Percentiles rank a stretch among this genome's conserved stretches.
These are phyloP conservation scores for Mycena indigotica DNA, from an alignment of 768 basidiomycete genomes.

Conservation along the genomic window DNA sequence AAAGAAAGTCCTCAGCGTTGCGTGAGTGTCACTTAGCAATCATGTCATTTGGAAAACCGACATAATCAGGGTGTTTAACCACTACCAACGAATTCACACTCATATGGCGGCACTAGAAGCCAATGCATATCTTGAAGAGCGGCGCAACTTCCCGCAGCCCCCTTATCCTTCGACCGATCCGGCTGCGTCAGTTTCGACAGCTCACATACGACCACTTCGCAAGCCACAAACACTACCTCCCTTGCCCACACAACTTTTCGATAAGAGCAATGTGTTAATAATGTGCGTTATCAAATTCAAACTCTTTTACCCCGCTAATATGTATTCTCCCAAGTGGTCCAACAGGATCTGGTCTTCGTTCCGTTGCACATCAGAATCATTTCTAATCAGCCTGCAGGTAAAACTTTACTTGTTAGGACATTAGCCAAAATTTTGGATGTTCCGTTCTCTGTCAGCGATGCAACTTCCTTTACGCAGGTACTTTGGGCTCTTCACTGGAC, in stretches of 20 bases:
- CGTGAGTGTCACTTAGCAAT: slow-evolving; percentile 55
- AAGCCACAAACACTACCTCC: slow-evolving; percentile 43
- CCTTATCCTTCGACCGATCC: neutral
- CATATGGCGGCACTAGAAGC: slow-evolving; percentile 57
- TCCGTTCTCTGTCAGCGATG: slow-evolving; percentile 92
- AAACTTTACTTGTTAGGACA: slow-evolving; percentile 88
- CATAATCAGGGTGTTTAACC: slow-evolving; percentile 80
- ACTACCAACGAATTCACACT: slow-evolving; percentile 85
- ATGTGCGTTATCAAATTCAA: slow-evolving; percentile 54
- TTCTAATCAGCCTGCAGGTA: slow-evolving; percentile 50
- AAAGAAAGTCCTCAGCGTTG: slow-evolving; percentile 92
- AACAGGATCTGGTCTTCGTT: slow-evolving; percentile 72
- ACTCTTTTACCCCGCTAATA: neutral
- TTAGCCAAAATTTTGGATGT: slow-evolving; percentile 91
- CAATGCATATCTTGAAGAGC: slow-evolving; percentile 26
- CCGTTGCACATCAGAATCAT: neutral
- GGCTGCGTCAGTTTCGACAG: slow-evolving; percentile 50
- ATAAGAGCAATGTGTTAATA: slow-evolving; percentile 95
- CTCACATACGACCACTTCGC: slow-evolving; percentile 64
- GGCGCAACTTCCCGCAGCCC: slow-evolving; percentile 13
- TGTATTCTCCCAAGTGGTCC: slow-evolving; percentile 59
- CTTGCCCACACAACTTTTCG: slow-evolving; percentile 63
- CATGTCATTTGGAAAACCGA: neutral
- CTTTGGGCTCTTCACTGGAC: slow-evolving; percentile 1
- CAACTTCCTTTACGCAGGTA: slow-evolving; percentile 92